Base-by-base conservation (phyloP, 1,284 basidiomycete species). In the Ustilago hordei region DNA sequence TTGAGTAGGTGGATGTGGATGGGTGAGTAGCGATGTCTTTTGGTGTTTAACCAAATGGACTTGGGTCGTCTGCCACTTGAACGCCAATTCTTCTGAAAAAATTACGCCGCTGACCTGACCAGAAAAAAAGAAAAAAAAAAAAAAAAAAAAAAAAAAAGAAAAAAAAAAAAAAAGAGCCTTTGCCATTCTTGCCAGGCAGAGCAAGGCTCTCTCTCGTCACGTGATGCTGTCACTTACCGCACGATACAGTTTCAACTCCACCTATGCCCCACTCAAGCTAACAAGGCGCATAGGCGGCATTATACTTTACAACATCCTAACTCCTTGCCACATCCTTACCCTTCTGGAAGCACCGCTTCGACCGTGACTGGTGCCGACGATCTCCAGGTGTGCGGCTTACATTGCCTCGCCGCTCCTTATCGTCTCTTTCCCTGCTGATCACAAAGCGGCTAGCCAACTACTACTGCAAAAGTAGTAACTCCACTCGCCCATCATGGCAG, bases 211-310 rank as follows among this genome's bases (percentile, higher is more conserved):
- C 23, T 23, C 23, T 28, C 54, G 62, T 74, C 71, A 74, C 71
- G 71, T 74, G 71, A 74, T 69, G 71, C 61, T 73, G 58, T 8
- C 61, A 19, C 32, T 56, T 52, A 54, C 13, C 69, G 69, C 69
- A 73, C 70, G 70, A 73, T 45, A 73, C 17, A 55, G 50, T 8
- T 4, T 3, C 43, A 54, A 57, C 55, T 50, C 58, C 47, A 60
- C 50, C 45, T 58, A n/a, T 43, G n/a, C 55, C 45, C 56, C 56
- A 50, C 56, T 58, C 32, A 45, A 15, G 15, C 23, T 28, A 28
- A 28, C 23, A 17, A 31, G 36, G 36, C 36, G 38, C 32, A 43
- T 43, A 48, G 47, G 53, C 53, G 35, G 34, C 52, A 17, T 38
- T 19, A 4, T 54, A 38, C 19, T 17, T 23, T 55, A 19, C 34